These are phyloP conservation scores for Thelephora terrestris DNA, from an alignment of 1,284 basidiomycete species.

Conservation along the genomic window DNA sequence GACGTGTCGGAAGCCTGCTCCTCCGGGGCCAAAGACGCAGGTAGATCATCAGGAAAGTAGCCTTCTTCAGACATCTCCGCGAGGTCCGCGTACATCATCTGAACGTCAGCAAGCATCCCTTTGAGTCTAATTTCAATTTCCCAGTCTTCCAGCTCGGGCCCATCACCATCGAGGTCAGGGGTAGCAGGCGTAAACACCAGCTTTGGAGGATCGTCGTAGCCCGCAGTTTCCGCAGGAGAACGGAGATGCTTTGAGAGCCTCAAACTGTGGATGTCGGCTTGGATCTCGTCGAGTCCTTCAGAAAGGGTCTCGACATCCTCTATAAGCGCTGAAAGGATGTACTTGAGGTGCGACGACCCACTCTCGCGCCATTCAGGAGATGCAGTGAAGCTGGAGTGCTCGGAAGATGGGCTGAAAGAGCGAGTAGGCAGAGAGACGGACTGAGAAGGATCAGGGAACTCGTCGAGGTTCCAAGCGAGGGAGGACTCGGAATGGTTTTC, in stretches of 20 bases:
- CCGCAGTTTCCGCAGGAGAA: not conserved
- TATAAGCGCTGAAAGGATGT: not conserved
- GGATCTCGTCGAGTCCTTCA: not conserved
- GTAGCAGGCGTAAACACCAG: not conserved
- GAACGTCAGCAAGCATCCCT: not conserved
- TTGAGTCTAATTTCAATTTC: not conserved
- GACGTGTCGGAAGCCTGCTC: not conserved
- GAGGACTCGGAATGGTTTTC: no score
- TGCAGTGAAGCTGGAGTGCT: not conserved
- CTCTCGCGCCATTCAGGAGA: not conserved
- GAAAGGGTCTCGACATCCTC: not conserved
- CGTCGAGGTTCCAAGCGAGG: no score
- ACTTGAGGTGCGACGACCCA: not conserved
- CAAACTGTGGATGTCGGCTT: not conserved
- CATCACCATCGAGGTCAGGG: not conserved
- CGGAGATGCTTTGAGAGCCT: not conserved
- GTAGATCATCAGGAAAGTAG: not conserved
- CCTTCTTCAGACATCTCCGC: slow-evolving; percentile 1
- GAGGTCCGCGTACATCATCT: not conserved
- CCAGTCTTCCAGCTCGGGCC: not conserved
- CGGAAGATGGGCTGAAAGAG: not conserved
- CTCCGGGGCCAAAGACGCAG: not conserved
- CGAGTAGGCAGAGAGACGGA: no score
- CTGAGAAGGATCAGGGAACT: no score
- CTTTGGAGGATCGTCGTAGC: not conserved